Percentiles rank a stretch among this genome's conserved stretches.
phyloP scores from a whole-genome alignment of 176 grass and related monocot species.

The Cymbopogon citratus region DNA sequence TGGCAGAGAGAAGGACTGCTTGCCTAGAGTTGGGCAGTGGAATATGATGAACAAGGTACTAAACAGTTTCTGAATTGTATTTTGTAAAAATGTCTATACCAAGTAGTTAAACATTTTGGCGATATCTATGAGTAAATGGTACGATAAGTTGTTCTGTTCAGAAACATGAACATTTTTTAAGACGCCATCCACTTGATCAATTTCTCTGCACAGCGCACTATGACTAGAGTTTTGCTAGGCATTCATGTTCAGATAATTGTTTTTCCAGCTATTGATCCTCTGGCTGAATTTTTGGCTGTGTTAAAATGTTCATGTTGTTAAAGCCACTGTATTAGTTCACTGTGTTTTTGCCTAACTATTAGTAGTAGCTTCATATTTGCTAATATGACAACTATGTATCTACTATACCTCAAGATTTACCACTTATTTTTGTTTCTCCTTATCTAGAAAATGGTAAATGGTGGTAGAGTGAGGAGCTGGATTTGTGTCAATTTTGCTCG shows the following conservation, averaged over 20 bases:
- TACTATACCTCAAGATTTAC: neutral
- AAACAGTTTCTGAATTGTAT: slow-evolving; percentile 1
- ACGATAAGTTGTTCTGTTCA: neutral
- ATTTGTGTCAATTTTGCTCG: slow-evolving; percentile 74
- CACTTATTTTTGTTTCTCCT: neutral
- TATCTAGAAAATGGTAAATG: slow-evolving; percentile 89
- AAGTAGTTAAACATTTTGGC: neutral
- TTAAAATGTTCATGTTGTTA: neutral
- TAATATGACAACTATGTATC: neutral
- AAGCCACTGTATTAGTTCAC: neutral
- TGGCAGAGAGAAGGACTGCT: slow-evolving; percentile 88
- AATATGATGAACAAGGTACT: slow-evolving; percentile 99
- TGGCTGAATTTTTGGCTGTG: slow-evolving; percentile 1
- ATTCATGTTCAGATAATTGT: neutral
- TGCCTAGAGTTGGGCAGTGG: slow-evolving; percentile 92
- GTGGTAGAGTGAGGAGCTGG: slow-evolving; percentile 75
- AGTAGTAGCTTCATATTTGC: neutral
- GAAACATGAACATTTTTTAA: neutral
- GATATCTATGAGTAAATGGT: neutral
- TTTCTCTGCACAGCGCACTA: neutral
- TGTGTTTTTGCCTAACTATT: neutral
- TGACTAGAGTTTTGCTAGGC: neutral
- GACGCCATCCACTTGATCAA: neutral
- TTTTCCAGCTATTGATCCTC: neutral
- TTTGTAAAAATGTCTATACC: neutral